These are phyloP conservation scores for Venturia effusa DNA, from an alignment of 2,329 filamentous ascomycete species.

Conservation along the genomic window DNA sequence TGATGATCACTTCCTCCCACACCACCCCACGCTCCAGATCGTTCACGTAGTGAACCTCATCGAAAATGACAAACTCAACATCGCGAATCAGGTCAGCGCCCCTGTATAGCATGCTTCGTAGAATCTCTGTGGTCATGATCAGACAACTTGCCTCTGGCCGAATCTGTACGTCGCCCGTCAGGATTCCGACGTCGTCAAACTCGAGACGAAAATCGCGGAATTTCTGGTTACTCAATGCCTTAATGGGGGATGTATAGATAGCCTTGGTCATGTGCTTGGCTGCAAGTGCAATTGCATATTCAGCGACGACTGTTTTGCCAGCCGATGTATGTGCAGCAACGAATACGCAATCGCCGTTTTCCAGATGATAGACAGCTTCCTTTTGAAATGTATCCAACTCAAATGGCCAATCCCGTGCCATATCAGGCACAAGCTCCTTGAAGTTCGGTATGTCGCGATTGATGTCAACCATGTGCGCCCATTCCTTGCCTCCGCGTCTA, in stretches of 20 bases:
- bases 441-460: slow-evolving; percentile 93
- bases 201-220: slow-evolving; percentile 85
- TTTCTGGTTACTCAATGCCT: slow-evolving; percentile 96
- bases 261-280: slow-evolving; percentile 99
- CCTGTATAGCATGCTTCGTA: slow-evolving; percentile 95
- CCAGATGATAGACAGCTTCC: slow-evolving; percentile 93
- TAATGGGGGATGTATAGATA: slow-evolving; percentile 98
- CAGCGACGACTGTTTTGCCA: slow-evolving; percentile 94
- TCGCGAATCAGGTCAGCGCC: slow-evolving; percentile 93
- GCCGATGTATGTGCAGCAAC: slow-evolving; percentile 96
- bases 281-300: slow-evolving; percentile 92
- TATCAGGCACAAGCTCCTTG: slow-evolving; percentile 81
- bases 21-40: slow-evolving; percentile 92
- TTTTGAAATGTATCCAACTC: slow-evolving; percentile 98
- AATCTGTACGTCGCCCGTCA: slow-evolving; percentile 97
- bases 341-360: slow-evolving; percentile 94
- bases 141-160: slow-evolving; percentile 94
- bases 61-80: slow-evolving; percentile 97
- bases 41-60: slow-evolving; percentile 98
- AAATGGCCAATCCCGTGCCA: slow-evolving; percentile 94
- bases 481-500: slow-evolving; percentile 71
- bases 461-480: slow-evolving; percentile 98
- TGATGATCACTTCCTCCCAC: slow-evolving; percentile 99
- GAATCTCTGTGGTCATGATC: slow-evolving; percentile 98
- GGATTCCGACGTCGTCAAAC: slow-evolving; percentile 92